These are phyloP conservation scores for Nidularia sp. DNA, from an alignment of 768 basidiomycete genomes.

Conservation along the genomic window DNA sequence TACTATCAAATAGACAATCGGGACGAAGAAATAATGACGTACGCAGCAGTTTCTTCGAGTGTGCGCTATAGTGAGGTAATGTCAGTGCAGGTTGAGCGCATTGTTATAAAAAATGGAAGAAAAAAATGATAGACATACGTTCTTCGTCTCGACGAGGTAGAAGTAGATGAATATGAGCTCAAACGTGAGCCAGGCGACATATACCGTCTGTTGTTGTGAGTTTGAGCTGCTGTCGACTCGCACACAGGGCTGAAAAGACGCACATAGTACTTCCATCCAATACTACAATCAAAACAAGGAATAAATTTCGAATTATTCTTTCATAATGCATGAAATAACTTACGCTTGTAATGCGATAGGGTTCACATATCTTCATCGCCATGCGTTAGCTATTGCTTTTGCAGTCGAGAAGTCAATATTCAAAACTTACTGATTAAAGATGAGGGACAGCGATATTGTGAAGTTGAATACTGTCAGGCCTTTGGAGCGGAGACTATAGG, in stretches of 20 bases:
- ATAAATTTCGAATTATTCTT: background rate
- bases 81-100: background rate
- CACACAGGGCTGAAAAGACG: background rate
- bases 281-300: background rate
- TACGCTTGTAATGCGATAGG: constrained; percentile 6
- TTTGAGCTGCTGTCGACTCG: too few species aligned
- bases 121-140: background rate
- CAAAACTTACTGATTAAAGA: constrained; percentile 10
- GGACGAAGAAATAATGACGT: background rate
- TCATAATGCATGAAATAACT: background rate
- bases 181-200: background rate
- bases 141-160: constrained; percentile 1
- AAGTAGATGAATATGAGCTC: background rate
- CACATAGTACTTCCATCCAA: constrained; percentile 1
- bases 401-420: background rate
- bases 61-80: background rate
- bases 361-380: constrained; percentile 8
- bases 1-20: background rate
- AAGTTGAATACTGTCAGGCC: constrained; percentile 12
- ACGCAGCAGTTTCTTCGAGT: constrained; percentile 1
- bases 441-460: constrained; percentile 11
- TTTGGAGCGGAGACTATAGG: constrained; percentile 11
- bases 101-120: background rate
- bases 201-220: background rate
- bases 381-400: background rate